Evolutionary conservation across 352 stramenopile genomes (phyloP), one percentile per base, ranked within the genome.

Genomic region (Phytophthora sojae): DNA sequence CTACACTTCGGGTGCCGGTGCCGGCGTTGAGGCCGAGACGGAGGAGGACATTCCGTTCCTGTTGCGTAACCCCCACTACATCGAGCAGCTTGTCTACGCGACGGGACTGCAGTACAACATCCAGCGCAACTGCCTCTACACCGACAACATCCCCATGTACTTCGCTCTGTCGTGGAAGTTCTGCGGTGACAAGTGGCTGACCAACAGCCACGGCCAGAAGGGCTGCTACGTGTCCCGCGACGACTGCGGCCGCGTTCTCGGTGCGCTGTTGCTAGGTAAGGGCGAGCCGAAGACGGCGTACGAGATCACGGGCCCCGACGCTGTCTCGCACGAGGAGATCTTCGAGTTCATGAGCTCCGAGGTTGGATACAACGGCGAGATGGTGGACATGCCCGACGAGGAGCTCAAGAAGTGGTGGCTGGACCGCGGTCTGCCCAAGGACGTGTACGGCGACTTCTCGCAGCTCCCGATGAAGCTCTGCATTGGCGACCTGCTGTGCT

Each of bases 161-260:
- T 76, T 76, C 25, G 69, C 69, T 55, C 69, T 56, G 19, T 76
- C 69, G 19, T 76, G 69, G 69, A 67, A 68, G 44, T 76, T 76
- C 63, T 72, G 63, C 25, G 69, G 57, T 12, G 63, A 72, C 51
- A 67, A 72, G 56, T 76, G 69, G 69, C 11, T 76, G 51, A 68
- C 64, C 8, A 76, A 76, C 50, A 72, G 52, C 21, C 68, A 76
- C 7, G 63, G 50, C 8, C 29, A 57, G 6, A 23, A 30, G 14
- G 63, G 63, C 11, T 62, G 52, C 42, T 76, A 76, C 23, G 69
- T 76, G 25, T 37, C 62, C 17, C 62, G 62, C 17, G 62, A 69
- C 42, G 62, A 69, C 44, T 69, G 53, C 15, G 53, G 62, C 3
- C 62, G 62, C 17, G 62, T 69, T 5, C 50, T 64, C 3, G 53